phyloP scores from a whole-genome alignment of 2,329 filamentous ascomycete species.

The Harringtonia aguacate region DNA sequence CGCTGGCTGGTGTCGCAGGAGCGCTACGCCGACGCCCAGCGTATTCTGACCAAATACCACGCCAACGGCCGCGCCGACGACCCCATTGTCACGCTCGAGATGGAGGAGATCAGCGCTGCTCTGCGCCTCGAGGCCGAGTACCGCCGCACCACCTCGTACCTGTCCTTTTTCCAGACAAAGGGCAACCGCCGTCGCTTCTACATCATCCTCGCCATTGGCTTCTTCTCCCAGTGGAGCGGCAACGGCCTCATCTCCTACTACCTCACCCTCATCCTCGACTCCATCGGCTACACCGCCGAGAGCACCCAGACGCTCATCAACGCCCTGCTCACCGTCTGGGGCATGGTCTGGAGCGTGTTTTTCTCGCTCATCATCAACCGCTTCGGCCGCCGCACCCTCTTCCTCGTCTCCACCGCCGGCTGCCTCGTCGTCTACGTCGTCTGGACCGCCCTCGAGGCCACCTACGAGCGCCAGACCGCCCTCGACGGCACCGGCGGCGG shows the following conservation, averaged over 20 bases:
- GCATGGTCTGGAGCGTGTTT: constrained; percentile 3
- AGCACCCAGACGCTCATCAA: constrained; percentile 22
- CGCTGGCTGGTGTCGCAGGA: constrained; percentile 33
- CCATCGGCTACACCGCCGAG: constrained; percentile 19
- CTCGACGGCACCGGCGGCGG: not conserved
- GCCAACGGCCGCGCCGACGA: constrained; percentile 29
- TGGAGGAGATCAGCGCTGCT: no score
- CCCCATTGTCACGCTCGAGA: constrained; percentile 18
- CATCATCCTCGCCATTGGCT: constrained; percentile 8
- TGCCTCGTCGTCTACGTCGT: constrained; percentile 8
- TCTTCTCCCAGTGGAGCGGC: constrained; percentile 10
- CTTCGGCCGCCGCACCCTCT: constrained; percentile 15
- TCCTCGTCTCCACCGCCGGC: constrained; percentile 11
- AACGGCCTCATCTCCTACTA: constrained; percentile 23
- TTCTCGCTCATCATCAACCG: constrained; percentile 7
- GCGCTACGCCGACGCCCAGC: constrained; percentile 27
- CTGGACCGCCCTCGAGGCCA: constrained; percentile 8
- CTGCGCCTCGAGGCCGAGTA: no score
- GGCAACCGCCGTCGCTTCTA: constrained; percentile 11
- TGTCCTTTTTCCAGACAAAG: constrained; percentile 4
- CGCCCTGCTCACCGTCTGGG: constrained; percentile 13
- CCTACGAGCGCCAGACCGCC: not conserved
- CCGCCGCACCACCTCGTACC: no score
- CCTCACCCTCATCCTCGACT: constrained; percentile 19
- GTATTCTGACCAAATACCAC: constrained; percentile 30